Conservation (phyloP, 192 early-diverging fungal species). For the Backusella tuberculispora region DNA sequence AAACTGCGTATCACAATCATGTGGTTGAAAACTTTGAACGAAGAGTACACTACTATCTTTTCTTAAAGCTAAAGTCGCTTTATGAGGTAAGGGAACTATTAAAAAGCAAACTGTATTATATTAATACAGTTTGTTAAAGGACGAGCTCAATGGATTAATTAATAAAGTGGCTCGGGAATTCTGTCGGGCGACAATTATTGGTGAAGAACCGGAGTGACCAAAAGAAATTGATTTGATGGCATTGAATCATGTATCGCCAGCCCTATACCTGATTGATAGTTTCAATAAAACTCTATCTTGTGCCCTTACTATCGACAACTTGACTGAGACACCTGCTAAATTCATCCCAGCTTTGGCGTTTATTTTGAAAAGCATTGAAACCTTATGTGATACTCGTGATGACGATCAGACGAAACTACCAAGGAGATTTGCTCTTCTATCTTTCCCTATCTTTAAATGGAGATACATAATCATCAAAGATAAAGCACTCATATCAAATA, state of each 20-base stretch:
- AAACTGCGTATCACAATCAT: background rate
- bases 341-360: no score
- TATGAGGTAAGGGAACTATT: background rate
- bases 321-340: no score
- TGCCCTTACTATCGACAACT: no score
- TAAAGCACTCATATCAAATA: no score
- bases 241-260: background rate
- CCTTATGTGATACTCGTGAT: no score
- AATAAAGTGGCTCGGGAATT: background rate
- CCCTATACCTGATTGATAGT: background rate
- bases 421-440: background rate
- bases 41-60: background rate
- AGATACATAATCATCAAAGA: background rate
- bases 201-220: background rate
- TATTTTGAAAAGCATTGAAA: no score
- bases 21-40: background rate
- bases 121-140: background rate
- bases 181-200: no score
- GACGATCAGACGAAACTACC: background rate
- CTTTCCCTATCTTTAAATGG: background rate
- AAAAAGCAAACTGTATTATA: no score
- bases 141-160: background rate
- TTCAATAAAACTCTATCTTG: no score
- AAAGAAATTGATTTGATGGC: background rate
- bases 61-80: no score